phyloP scores from a whole-genome alignment of 1,284 basidiomycete genomes.

The Fistulinella cinereoalba region DNA sequence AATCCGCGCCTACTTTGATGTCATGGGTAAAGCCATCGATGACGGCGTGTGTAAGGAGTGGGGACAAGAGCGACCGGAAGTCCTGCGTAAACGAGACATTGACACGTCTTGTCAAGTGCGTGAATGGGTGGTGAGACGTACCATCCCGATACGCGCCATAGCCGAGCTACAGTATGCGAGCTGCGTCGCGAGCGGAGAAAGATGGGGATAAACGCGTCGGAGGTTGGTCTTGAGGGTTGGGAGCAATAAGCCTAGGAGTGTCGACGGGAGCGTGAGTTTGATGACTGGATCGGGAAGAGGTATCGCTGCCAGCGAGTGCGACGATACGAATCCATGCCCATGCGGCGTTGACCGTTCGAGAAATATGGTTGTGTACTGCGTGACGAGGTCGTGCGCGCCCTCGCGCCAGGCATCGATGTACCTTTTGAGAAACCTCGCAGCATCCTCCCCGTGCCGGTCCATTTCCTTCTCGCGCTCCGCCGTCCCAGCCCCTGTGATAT shows the following conservation, averaged over 20 bases:
- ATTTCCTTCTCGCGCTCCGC: slow-evolving; percentile 37
- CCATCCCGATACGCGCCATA: slow-evolving; percentile 85
- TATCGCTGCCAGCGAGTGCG: slow-evolving; percentile 18
- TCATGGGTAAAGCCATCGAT: slow-evolving; percentile 30
- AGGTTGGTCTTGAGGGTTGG: slow-evolving; percentile 59
- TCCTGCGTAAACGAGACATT: slow-evolving; percentile 16
- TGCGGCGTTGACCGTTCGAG: slow-evolving; percentile 53
- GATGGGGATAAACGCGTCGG: slow-evolving; percentile 46
- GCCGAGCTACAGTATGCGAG: slow-evolving; percentile 91
- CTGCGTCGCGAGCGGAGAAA: slow-evolving; percentile 86
- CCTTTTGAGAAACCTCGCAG: slow-evolving; percentile 75
- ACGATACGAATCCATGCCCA: slow-evolving; percentile 7
- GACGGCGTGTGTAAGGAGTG: slow-evolving; percentile 33
- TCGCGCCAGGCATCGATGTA: slow-evolving; percentile 93
- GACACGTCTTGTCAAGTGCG: neutral
- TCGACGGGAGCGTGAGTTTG: slow-evolving; percentile 31
- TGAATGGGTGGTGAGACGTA: slow-evolving; percentile 10
- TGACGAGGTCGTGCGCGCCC: slow-evolving; percentile 87
- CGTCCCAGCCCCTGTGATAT: slow-evolving; percentile 15
- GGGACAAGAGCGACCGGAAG: slow-evolving; percentile 30
- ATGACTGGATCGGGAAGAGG: slow-evolving; percentile 23
- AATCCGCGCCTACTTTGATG: slow-evolving; percentile 24
- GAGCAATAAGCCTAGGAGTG: slow-evolving; percentile 58
- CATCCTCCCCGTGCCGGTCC: slow-evolving; percentile 60
- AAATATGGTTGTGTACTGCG: slow-evolving; percentile 89